Evolutionary conservation across 2,329 filamentous ascomycete species (phyloP), one percentile per base, ranked within the genome.

Genomic region (Sporothrix pallida): DNA sequence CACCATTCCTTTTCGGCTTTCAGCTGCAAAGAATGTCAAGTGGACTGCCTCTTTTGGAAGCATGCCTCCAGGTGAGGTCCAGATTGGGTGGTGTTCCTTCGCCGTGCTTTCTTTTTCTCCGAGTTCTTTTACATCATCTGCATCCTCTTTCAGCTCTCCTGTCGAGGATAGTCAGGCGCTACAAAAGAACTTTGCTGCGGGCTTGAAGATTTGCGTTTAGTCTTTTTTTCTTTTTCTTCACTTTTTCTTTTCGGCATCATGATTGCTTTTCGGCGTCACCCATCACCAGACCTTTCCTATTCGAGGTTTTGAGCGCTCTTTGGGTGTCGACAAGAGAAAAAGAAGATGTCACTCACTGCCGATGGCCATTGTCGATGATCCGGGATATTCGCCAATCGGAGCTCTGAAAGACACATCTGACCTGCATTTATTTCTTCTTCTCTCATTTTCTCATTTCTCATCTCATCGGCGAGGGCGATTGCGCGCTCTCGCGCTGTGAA

Each of bases 1-100:
- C 31, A 37, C 31, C 31, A 15, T 52, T 20, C 17, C 15, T 62
- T 37, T 42, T 60, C 31, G 31, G 31, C 54, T 44, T 63, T 65
- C 60, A 65, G 60, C 60, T 65, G 42, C 60, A n/a, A 26, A 10
- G 4, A 37, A 13, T 10, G 26, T 54, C 23, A 48, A 37, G 46
- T 52, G 3, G 12, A 69, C 44, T 65, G 60, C 60, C 60, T 20
- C 9, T 65, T 65, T 46, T 23, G 42, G 60, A 44, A n/a, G 60
- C 60, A 44, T 42, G 31, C 37, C 60, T 20, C n/a, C 9, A 9
- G 60, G 60, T 2, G 17, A 63, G 17, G 60, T 12, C 31, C 13
- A 37, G 31, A 37, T 52, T 52, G 13, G 15, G 48, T 52, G 5
- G 26, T 60, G 26, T 60, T 60, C 3, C 17, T n/a, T 15, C 13